Percentiles rank a stretch among this genome's conserved stretches.
phyloP scores from a whole-genome alignment of 345 rosid genomes.

The Pseudoturritis turrita region DNA sequence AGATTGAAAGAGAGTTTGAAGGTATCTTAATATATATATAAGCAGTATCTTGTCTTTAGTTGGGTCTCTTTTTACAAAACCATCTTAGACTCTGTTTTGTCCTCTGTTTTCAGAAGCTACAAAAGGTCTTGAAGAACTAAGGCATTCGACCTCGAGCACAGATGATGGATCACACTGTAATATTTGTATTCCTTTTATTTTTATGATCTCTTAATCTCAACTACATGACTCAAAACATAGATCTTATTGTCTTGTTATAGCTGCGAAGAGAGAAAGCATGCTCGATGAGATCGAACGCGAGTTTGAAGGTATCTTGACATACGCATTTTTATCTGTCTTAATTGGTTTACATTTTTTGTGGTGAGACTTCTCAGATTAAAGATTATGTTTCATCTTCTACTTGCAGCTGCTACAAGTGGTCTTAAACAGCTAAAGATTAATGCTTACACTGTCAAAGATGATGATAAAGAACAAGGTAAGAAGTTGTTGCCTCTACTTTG shows the following conservation, averaged over 20 bases:
- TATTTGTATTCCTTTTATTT: not conserved
- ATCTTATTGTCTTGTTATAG: constrained; percentile 13
- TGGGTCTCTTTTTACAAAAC: not conserved
- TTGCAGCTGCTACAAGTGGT: constrained; percentile 30
- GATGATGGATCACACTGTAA: constrained; percentile 20
- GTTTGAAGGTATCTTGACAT: constrained; percentile 30
- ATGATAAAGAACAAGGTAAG: constrained; percentile 21
- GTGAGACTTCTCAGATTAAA: not conserved
- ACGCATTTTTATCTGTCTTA: not conserved
- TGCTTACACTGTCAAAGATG: constrained; percentile 23
- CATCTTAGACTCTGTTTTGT: constrained; percentile 6
- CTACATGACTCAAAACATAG: not conserved
- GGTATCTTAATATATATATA: constrained; percentile 7
- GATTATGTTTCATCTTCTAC: constrained; percentile 1
- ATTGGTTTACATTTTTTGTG: not conserved
- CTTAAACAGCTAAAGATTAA: constrained; percentile 27
- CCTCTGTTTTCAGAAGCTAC: constrained; percentile 28
- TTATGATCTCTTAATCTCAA: not conserved
- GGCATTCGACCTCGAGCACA: constrained; percentile 10
- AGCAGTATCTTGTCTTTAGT: not conserved
- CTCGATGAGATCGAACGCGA: constrained; percentile 33
- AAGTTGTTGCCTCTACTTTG: not conserved
- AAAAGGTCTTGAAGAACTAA: constrained; percentile 33
- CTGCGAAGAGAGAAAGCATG: constrained; percentile 23
- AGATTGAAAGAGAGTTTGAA: constrained; percentile 31